Percentiles rank a stretch among this genome's conserved stretches.
phyloP scores from a whole-genome alignment of 2,329 filamentous ascomycete genomes.

The Fonsecaea pugnacius region DNA sequence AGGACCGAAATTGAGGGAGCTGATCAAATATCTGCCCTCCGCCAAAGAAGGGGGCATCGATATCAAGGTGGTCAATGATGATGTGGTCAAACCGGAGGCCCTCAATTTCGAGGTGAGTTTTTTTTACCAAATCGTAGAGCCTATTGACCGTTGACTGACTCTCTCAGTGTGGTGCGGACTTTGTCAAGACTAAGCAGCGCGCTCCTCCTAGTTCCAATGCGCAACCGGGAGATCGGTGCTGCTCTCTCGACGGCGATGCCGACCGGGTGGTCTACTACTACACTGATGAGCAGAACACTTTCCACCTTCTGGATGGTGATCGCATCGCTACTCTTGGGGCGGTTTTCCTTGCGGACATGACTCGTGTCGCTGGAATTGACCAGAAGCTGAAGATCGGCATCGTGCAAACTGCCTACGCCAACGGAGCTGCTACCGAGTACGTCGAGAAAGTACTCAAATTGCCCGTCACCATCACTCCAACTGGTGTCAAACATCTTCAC shows the following conservation, averaged over 20 bases:
- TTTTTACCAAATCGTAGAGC: not conserved
- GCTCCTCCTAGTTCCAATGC: conserved; percentile 83
- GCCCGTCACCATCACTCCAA: conserved; percentile 89
- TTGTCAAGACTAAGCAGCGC: conserved; percentile 94
- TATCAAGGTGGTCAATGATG: conserved; percentile 88
- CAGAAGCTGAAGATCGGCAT: conserved; percentile 87
- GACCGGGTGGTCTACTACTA: conserved; percentile 97
- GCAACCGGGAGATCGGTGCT: conserved; percentile 75
- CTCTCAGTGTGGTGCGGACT: conserved; percentile 85
- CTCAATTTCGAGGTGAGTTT: conserved; percentile 79
- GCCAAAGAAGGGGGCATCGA: conserved; percentile 71
- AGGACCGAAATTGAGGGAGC: conserved; percentile 82
- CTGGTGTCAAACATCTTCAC: conserved; percentile 96
- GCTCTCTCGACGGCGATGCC: conserved; percentile 92
- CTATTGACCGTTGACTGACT: conserved; percentile 24
- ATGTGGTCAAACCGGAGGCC: conserved; percentile 84
- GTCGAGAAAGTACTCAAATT: conserved; percentile 85
- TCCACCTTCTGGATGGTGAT: conserved; percentile 93
- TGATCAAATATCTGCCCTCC: conserved; percentile 79
- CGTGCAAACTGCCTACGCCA: conserved; percentile 96
- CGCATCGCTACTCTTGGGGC: conserved; percentile 94
- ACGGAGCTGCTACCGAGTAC: conserved; percentile 91
- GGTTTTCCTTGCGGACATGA: conserved; percentile 88
- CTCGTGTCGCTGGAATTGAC: conserved; percentile 75
- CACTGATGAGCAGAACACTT: conserved; percentile 77